These are phyloP conservation scores for Wallacemonas sp. DNA, from an alignment of 208 protist species.

Conservation along the genomic window DNA sequence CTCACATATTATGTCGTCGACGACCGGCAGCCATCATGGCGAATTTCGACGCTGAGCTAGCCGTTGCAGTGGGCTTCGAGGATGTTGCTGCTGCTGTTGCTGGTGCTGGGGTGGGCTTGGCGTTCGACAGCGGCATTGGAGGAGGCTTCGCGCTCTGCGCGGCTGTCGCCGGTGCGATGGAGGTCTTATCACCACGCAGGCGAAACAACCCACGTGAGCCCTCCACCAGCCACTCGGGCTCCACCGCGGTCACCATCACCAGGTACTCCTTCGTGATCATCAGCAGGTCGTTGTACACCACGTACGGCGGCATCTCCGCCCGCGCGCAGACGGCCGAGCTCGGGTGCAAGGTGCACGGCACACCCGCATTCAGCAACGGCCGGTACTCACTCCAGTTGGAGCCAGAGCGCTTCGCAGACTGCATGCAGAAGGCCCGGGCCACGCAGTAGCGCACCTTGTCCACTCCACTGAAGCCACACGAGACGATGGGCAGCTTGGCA, in stretches of 20 bases:
- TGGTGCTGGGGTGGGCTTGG: background rate
- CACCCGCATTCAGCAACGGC: slow-evolving; percentile 96
- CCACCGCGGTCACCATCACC: slow-evolving; percentile 95
- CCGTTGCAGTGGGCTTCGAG: background rate
- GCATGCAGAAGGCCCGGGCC: slow-evolving; percentile 95
- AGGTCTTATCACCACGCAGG: slow-evolving; percentile 17
- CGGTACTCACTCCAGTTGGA: slow-evolving; percentile 96
- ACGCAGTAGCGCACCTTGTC: slow-evolving; percentile 96
- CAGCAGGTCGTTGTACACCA: slow-evolving; percentile 99
- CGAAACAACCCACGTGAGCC: slow-evolving; percentile 68
- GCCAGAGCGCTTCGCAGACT: slow-evolving; percentile 93
- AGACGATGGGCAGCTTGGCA: slow-evolving; percentile 55
- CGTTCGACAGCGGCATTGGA: background rate
- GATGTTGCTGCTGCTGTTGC: background rate
- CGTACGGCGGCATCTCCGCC: slow-evolving; percentile 96
- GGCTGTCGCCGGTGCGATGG: background rate
- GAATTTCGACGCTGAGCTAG: background rate
- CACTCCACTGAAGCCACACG: slow-evolving; percentile 60
- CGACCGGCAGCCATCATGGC: slow-evolving; percentile 2
- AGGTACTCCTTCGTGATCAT: slow-evolving; percentile 97
- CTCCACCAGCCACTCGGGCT: slow-evolving; percentile 97
- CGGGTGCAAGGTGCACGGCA: slow-evolving; percentile 97
- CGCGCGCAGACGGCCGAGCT: slow-evolving; percentile 96
- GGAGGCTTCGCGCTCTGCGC: background rate
- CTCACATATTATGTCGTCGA: slow-evolving; percentile 32